Evolutionary conservation across 495 filamentous ascomycete species (phyloP).

Genomic region (Penicillium arizonense): DNA sequence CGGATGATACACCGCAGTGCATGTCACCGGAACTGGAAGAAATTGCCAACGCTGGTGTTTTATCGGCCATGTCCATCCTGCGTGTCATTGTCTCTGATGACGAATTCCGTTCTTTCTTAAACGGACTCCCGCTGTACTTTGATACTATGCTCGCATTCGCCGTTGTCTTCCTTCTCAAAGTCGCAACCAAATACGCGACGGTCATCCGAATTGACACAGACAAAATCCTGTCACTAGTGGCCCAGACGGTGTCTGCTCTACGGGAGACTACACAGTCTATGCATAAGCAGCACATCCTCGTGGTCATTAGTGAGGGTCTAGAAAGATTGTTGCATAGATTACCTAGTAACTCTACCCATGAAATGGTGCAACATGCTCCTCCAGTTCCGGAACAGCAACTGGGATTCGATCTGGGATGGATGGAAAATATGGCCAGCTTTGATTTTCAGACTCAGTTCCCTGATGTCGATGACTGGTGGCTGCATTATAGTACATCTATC

Average conservation of each 20-base stretch:
- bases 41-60: conserved; percentile 29
- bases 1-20: conserved; percentile 2
- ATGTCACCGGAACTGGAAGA: conserved; percentile 28
- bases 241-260: conserved; percentile 24
- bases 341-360: conserved; percentile 2
- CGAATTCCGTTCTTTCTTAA: conserved; percentile 29
- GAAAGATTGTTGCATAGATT: conserved; percentile 20
- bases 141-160: conserved; percentile 39
- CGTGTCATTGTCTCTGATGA: conserved; percentile 25
- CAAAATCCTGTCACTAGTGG: conserved; percentile 26
- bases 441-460: conserved; percentile 30
- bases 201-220: conserved; percentile 25
- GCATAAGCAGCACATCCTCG: conserved; percentile 29
- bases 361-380: conserved; percentile 10
- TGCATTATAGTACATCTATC: conserved; percentile 21
- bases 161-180: conserved; percentile 34
- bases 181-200: conserved; percentile 25
- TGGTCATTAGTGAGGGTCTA: conserved; percentile 24
- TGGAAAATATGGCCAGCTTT: conserved; percentile 32
- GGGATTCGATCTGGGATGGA: conserved; percentile 23
- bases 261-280: conserved; percentile 23
- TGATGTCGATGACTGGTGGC: conserved; percentile 26
- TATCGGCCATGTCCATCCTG: conserved; percentile 31
- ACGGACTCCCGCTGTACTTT: conserved; percentile 34
- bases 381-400: conserved; percentile 10